phyloP scores from a whole-genome alignment of 495 filamentous ascomycete genomes.

The Extremus antarcticus region DNA sequence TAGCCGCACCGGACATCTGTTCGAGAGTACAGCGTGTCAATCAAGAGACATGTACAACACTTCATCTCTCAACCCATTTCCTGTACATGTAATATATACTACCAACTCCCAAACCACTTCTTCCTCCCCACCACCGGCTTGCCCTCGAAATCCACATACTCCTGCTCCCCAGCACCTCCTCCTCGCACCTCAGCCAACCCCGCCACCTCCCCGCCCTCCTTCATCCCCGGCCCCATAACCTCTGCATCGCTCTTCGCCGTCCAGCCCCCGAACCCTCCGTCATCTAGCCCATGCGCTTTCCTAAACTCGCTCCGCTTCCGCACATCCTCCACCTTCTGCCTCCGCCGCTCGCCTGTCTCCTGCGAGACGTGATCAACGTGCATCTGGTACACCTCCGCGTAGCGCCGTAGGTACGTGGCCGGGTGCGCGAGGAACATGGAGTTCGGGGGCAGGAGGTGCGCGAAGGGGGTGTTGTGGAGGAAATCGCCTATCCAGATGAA shows the following conservation, averaged over 20 bases:
- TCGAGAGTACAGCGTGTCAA: no score
- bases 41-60: no score
- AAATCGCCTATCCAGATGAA: slow-evolving; percentile 63
- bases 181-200: slow-evolving; percentile 5
- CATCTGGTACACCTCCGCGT: slow-evolving; percentile 57
- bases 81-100: no score
- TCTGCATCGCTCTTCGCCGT: slow-evolving; percentile 22
- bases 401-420: slow-evolving; percentile 43
- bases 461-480: slow-evolving; percentile 56
- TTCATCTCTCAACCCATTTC: no score
- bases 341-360: slow-evolving; percentile 53
- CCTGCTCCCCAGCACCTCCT: slow-evolving; percentile 16
- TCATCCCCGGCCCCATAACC: slow-evolving; percentile 8
- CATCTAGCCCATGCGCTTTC: slow-evolving; percentile 67
- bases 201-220: slow-evolving; percentile 24
- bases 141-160: slow-evolving; percentile 26
- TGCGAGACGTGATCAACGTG: slow-evolving; percentile 53
- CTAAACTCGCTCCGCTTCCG: slow-evolving; percentile 68
- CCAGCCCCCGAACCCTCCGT: slow-evolving; percentile 35
- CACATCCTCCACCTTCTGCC: slow-evolving; percentile 61
- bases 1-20: no score
- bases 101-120: slow-evolving; percentile 26
- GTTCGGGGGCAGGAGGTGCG: slow-evolving; percentile 56
- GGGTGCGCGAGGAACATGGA: slow-evolving; percentile 53
- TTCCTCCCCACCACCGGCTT: slow-evolving; percentile 17